Evolutionary conservation across 345 rosid genomes (phyloP), one percentile per base, ranked within the genome.

Genomic region (Pelargonium nanum): DNA sequence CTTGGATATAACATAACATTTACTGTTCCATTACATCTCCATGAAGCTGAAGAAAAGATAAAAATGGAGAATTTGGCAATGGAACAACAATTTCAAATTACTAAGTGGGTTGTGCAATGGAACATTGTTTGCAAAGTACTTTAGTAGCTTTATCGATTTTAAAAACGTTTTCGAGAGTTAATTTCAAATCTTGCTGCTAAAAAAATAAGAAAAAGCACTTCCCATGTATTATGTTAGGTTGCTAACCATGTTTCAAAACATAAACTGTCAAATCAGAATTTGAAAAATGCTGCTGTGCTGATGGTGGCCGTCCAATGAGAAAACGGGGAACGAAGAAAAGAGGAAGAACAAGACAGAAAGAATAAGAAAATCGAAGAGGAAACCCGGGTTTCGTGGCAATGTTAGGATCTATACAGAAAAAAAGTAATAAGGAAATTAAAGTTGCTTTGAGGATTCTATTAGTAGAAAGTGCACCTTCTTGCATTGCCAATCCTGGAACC

Each of bases 381-480:
- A n/a, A n/a, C n/a, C n/a, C 48, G 48, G 48, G 48, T 40, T 40
- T 40, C 48, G 48, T 40, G 48, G 48, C 48, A 40, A 28, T 28
- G 8, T 8, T 8, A 28, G 8, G 34, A 28, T 40, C 48, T 40
- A 40, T 17, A 40, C 10, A 30, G 40, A 5, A 5, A 30, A 30
- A 30, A 30, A 30, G n/a, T n/a, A n/a, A n/a, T n/a, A 30, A 30
- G 6, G 40, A 30, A 28, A 28, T 6, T 5, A 12, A 10, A 40
- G 48, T 12, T 12, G 3, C 48, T 6, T 6, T 40, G 16, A 28
- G n/a, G 56, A 20, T 68, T 69, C 71, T 60, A 22, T 24, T 22
- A 22, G 65, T 51, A 54, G 70, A 72, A 63, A 72, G 34, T 53
- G 53, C 61, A 24, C 61, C 40, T 22, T 55, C 45, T 62, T 60